Base-by-base conservation (phyloP, 1,139 yeast species). In the Kodamaea sp. region DNA sequence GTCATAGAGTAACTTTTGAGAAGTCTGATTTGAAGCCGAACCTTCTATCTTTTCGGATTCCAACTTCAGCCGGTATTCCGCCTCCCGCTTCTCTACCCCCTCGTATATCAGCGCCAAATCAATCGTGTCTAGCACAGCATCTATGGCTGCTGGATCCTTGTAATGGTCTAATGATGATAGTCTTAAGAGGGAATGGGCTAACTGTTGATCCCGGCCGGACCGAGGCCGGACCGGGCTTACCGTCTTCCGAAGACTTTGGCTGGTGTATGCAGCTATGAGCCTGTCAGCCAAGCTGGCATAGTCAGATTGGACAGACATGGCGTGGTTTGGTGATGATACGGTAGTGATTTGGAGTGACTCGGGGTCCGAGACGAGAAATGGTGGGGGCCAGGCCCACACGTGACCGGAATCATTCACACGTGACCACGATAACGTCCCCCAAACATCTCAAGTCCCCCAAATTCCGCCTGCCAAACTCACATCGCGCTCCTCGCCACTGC, bases 1-100 rank as follows among this genome's bases (percentile, higher is more conserved):
- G 35, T 83, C 81, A 47, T 82, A 78, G 8, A 78, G 78, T 7
- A 63, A 66, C 13, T 36, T 38, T 8, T 28, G 19, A 26, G 22
- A 32, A 7, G 26, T 24, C 26, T 23, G 20, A 10, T 36, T 30
- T 24, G 51, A 48, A 3, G 29, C 22, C n/a, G 19, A 29, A 32
- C n/a, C n/a, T n/a, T n/a, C n/a, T n/a, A n/a, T n/a, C n/a, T n/a
- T n/a, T n/a, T n/a, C n/a, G n/a, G n/a, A n/a, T n/a, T n/a, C n/a
- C n/a, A n/a, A n/a, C n/a, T n/a, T n/a, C n/a, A n/a, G n/a, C n/a
- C n/a, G n/a, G 21, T 9, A 6, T 9, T 18, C 21, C 21, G 6
- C 9, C 34, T 59, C 63, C 28, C 64, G 42, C 24, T 42, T 38
- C 15, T 68, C 75, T 1, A 65, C 71, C 3, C 67, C 66, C 7